Conservation (phyloP, 2,329 filamentous ascomycete species). For the Diaporthe citrichinensis region DNA sequence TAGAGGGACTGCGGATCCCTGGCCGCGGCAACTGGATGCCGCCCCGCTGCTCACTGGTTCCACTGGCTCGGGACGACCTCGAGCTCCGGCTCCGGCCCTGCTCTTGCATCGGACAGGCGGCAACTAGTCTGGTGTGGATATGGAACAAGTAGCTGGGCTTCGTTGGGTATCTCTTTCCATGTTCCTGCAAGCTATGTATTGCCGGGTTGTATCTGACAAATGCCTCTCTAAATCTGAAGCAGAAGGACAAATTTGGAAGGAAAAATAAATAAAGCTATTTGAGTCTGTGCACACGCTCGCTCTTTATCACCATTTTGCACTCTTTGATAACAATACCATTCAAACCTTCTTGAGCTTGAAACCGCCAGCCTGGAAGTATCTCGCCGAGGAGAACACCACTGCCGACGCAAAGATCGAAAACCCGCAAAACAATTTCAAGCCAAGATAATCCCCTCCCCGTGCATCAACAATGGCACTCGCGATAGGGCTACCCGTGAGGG, state of each 20-base stretch:
- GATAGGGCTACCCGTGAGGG: constrained; percentile 77
- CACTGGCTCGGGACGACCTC: neutral
- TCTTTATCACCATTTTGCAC: neutral
- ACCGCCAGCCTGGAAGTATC: neutral
- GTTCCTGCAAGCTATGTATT: neutral
- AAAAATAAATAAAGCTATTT: too few relatives aligned
- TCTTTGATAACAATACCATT: neutral
- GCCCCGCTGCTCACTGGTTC: neutral
- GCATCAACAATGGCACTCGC: constrained; percentile 70
- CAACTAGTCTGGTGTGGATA: neutral
- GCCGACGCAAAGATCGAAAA: constrained; percentile 17
- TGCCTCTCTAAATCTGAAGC: neutral
- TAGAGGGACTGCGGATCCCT: constrained; percentile 3
- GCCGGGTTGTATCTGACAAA: neutral
- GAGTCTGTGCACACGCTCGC: neutral
- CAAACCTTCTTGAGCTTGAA: neutral
- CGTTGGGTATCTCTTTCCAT: neutral
- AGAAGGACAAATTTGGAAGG: too few relatives aligned
- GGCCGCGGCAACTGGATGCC: neutral
- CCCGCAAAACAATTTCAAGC: constrained; percentile 17
- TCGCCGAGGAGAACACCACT: neutral
- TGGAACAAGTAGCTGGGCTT: neutral
- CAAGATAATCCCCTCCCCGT: neutral
- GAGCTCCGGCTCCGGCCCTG: constrained; percentile 17
- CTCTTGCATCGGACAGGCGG: neutral